Evolutionary conservation across 768 basidiomycete genomes (phyloP), one percentile per base, ranked within the genome.

Genomic region (Mycena galericulata): DNA sequence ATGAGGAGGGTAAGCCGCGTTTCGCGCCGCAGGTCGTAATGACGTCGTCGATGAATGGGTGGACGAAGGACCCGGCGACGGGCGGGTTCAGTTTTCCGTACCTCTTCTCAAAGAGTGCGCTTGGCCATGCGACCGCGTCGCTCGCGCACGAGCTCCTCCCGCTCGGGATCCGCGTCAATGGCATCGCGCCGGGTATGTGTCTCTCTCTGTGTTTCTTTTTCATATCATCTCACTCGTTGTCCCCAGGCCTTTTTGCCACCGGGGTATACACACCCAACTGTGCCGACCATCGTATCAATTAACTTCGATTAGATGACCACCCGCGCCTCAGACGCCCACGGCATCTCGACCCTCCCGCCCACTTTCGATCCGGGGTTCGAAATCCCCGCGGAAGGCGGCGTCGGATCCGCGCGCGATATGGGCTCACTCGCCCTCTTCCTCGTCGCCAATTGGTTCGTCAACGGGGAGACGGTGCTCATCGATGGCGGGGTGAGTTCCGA

Each of bases 41-140:
- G 82, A 87, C 85, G 1, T 82, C 81, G 54, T 84, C 83, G 55
- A 85, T 86, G 85, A 86, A 85, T 62, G 85, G 84, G 2, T 87
- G 85, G 85, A 82, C 85, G 20, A 87, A 86, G 81, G 85, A 86
- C 70, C 77, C 82, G 0, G 79, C 79, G 15, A 84, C 85, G 0
- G 69, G 75, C 29, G 83, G 83, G 1, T 73, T 65, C 45, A 80
- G 79, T 17, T 85, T 80, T 76, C 84, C 86, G 1, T 87, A 87
- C 75, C 73, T 84, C 56, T 82, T 80, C 68, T 84, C 83, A 43
- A 87, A 87, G 72, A 82, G 81, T 26, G 85, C 86, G 0, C 80
- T 85, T 30, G 86, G 82, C 1, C 84, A 85, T 57, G 81, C 83
- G 4, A 86, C 85, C 1, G 72, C 80, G 15, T 79, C 83, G 3